These are phyloP conservation scores for Clonostachys rosea DNA, from an alignment of 2,329 filamentous ascomycete species.

Conservation along the genomic window DNA sequence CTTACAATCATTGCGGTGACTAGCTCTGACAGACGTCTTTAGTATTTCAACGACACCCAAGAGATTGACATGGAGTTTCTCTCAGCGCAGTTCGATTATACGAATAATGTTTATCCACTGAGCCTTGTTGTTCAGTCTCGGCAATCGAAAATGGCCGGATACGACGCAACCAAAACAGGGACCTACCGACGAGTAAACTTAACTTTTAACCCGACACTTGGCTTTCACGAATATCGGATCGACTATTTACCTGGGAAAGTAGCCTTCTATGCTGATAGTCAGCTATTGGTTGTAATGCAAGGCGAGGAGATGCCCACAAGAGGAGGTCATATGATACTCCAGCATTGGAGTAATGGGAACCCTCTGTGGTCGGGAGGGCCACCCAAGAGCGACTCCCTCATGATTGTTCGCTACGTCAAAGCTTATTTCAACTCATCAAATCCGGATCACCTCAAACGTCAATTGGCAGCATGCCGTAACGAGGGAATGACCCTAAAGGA, in stretches of 20 bases:
- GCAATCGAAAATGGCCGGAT: slow-evolving; percentile 52
- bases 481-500: slow-evolving; percentile 2
- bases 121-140: slow-evolving; percentile 74
- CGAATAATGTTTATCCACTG: slow-evolving; percentile 49
- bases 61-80: slow-evolving; percentile 82
- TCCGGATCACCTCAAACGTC: background rate
- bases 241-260: slow-evolving; percentile 64
- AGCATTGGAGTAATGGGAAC: slow-evolving; percentile 78
- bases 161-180: slow-evolving; percentile 55
- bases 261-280: slow-evolving; percentile 64
- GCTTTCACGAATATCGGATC: slow-evolving; percentile 75
- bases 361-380: slow-evolving; percentile 67
- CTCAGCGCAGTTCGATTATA: slow-evolving; percentile 54
- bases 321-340: slow-evolving; percentile 64
- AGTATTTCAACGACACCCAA: slow-evolving; percentile 76
- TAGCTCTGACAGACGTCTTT: slow-evolving; percentile 5
- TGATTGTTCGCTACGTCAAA: slow-evolving; percentile 67
- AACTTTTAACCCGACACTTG: slow-evolving; percentile 59
- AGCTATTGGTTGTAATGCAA: slow-evolving; percentile 49
- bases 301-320: slow-evolving; percentile 52
- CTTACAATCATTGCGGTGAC: background rate
- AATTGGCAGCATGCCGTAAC: background rate
- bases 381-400: slow-evolving; percentile 54
- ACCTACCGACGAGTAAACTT: slow-evolving; percentile 55
- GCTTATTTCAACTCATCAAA: slow-evolving; percentile 74